Evolutionary conservation across 805 yeast species (phyloP), one percentile per base, ranked within the genome.

Genomic region (Yamadazyma insecticola): DNA sequence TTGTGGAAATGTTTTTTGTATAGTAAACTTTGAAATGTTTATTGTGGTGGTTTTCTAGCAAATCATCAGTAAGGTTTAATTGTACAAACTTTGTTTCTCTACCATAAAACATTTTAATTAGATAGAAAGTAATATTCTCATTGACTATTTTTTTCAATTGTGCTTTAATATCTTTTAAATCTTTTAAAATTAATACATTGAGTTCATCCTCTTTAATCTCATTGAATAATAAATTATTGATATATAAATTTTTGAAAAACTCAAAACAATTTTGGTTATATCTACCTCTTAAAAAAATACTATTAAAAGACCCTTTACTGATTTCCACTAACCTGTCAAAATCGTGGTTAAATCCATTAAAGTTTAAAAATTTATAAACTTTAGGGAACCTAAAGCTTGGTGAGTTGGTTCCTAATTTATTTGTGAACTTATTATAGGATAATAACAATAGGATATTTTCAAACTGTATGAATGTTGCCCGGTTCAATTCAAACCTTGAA

Each of bases 361-460:
- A 11, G 14, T 19, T 12, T 8, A 54, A 15, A 18, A 44, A 40
- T 9, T 37, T 37, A 37, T 53, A 51, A 31, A 55, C 53, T 10
- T 28, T 32, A 3, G 55, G 58, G 32, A 53, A 57, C 22, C 48
- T 28, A 12, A 55, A 28, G 8, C 41, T 43, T 2, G 60, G 60
- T 4, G 51, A 45, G 16, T 42, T 40, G 1, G 60, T 53, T 24
- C 43, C 40, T 16, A 45, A 27, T 14, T 24, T 35, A 4, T 26
- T 15, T 5, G 30, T 11, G 22, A 38, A 43, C 13, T 34, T 28
- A 2, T 16, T 24, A 7, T 12, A 18, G 8, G 30, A 18, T 1
- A 37, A 28, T 21, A 50, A 39, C 19, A 30, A 27, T 14, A 33
- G 35, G 5, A 44, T 25, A 30, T 48, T 51, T 28, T 53, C 60